These are phyloP conservation scores for Backusella parvicylindrica DNA, from an alignment of 192 early-diverging fungal species.

Conservation along the genomic window DNA sequence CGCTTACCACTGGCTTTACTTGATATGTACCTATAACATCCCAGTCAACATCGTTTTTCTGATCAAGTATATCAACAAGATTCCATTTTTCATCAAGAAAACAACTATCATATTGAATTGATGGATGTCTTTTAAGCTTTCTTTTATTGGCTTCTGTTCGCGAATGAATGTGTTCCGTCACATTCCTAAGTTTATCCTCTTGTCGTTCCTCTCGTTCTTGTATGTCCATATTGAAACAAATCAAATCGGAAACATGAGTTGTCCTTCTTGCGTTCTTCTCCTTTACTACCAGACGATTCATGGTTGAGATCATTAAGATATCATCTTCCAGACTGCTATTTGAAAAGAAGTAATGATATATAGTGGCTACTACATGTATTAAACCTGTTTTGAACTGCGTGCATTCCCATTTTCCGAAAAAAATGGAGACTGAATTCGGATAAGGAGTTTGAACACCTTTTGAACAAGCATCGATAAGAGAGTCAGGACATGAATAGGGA, in stretches of 20 bases:
- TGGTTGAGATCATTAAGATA: not conserved
- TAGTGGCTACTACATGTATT: not conserved
- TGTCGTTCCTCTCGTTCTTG: not conserved
- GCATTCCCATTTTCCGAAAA: not conserved
- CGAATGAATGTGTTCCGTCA: not conserved
- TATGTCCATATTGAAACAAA: not conserved
- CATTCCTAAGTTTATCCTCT: not conserved
- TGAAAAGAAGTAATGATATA: not conserved
- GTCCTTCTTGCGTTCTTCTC: not conserved
- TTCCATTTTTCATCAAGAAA: not conserved
- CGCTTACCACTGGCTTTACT: not conserved
- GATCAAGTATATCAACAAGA: not conserved
- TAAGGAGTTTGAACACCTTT: too few relatives aligned
- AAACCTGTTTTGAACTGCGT: not conserved
- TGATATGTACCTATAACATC: not conserved
- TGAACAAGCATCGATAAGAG: not conserved
- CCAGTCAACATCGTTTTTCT: not conserved
- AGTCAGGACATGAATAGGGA: too few relatives aligned
- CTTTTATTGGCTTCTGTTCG: not conserved
- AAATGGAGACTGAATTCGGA: not conserved
- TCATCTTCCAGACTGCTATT: not conserved
- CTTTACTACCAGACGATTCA: not conserved
- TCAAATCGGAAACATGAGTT: not conserved
- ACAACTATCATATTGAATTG: not conserved
- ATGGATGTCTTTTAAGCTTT: not conserved